Evolutionary conservation across 192 early-diverging fungal species (phyloP).

Genomic region (Physocladia obscura): DNA sequence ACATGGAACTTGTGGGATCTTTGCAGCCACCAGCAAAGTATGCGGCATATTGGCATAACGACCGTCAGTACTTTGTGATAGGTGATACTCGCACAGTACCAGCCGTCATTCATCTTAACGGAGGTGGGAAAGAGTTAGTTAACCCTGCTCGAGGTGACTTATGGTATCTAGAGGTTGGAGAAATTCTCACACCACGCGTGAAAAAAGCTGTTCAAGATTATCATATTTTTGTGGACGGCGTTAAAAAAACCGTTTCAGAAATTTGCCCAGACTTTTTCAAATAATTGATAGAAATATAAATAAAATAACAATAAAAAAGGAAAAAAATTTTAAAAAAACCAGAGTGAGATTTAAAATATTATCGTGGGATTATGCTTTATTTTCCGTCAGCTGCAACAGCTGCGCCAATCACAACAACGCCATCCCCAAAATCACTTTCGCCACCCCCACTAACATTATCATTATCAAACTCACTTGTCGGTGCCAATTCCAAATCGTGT

Average conservation of each 20-base stretch:
- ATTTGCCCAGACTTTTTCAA: slow-evolving; percentile 4
- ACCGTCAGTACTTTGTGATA: background rate
- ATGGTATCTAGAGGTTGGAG: background rate
- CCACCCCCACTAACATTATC: no score
- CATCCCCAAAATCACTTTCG: no score
- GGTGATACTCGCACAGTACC: background rate
- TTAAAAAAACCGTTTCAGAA: background rate
- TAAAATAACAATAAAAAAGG: no score
- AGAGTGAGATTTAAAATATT: no score
- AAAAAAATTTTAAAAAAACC: no score
- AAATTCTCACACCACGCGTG: background rate
- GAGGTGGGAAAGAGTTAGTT: background rate
- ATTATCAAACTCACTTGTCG: no score
- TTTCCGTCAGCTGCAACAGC: no score
- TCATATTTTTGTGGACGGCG: background rate
- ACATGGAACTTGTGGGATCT: background rate
- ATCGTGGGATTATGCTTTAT: no score
- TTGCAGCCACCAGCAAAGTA: background rate
- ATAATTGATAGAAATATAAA: no score
- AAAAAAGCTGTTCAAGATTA: background rate
- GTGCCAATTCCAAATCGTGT: no score
- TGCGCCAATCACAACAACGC: no score
- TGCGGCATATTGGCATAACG: background rate
- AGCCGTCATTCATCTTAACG: background rate
- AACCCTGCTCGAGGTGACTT: background rate